Evolutionary conservation across 2,329 filamentous ascomycete species (phyloP), one percentile per base, ranked within the genome.

Genomic region (Penicillium capsulatum): DNA sequence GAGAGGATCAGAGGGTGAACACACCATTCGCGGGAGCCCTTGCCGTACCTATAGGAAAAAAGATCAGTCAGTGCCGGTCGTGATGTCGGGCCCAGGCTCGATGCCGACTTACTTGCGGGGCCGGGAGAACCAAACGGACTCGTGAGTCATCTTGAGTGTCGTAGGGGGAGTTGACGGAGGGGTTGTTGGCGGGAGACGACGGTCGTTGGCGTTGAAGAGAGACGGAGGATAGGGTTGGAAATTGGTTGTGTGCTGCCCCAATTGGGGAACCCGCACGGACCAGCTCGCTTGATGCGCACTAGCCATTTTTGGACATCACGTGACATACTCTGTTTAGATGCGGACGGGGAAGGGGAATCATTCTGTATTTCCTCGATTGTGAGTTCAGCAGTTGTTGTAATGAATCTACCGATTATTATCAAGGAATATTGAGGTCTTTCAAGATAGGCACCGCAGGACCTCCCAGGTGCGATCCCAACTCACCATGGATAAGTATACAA

Each of bases 51-150:
- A 46, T 41, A 14, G 22, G 11, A 22, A 19, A 42, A 38, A 36
- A 27, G 34, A 45, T 60, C 50, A 58, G 51, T 32, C 26, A 11
- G 22, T 36, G 32, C 19, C 42, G 33, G 31, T 22, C n/a, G 17
- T 34, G 24, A 15, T 32, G 36, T 36, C 31, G 47, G 26, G 26
- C 26, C 40, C 33, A 32, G 32, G 17, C 30, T 22, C 19, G 37
- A n/a, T n/a, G n/a, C 38, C 37, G 44, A 50, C 60, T 61, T 94
- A 95, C 72, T 74, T 88, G 75, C 90, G 86, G 69, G 92, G 92
- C 73, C 92, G 90, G 68, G 89, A 95, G 84, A 94, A 95, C 90
- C 91, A 98, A 77, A 97, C 89, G 69, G 85, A 89, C 80, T 97
- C 91, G 89, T 86, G 83, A 74, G 83, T 83, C 83, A 86, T 86